phyloP scores from a whole-genome alignment of 305 asterid species.

The Fraxinus albicans region DNA sequence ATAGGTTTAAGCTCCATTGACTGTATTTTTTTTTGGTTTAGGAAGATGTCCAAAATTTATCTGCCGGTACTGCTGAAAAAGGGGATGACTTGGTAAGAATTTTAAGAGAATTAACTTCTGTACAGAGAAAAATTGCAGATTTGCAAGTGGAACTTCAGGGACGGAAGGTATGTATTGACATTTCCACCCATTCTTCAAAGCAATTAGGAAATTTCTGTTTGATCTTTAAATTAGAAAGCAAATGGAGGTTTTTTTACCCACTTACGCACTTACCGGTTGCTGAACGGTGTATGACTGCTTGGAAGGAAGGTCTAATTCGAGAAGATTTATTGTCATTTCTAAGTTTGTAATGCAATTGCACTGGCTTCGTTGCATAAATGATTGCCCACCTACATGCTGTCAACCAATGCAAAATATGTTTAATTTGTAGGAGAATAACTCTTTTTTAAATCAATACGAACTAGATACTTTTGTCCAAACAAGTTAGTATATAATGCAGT shows the following conservation, averaged over 20 bases:
- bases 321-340: neutral
- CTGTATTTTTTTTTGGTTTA: conserved; percentile 30
- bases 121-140: conserved; percentile 90
- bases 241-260: neutral
- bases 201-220: neutral
- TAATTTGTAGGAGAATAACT: neutral
- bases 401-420: neutral
- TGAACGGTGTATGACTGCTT: conserved; percentile 10
- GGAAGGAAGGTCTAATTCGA: neutral
- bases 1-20: neutral
- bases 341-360: neutral
- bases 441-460: neutral
- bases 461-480: neutral
- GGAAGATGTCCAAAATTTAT: conserved; percentile 73
- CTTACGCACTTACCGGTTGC: neutral
- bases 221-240: neutral
- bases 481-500: neutral
- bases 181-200: conserved; percentile 13
- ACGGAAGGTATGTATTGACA: conserved; percentile 62
- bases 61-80: conserved; percentile 59
- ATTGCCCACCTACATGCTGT: neutral
- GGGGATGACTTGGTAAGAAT: conserved; percentile 88
- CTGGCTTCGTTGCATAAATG: neutral
- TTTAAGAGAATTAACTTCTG: conserved; percentile 83
- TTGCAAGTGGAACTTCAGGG: conserved; percentile 99